Evolutionary conservation across 208 protist species (phyloP).

Genomic region (Acanthamoeba royreba): DNA sequence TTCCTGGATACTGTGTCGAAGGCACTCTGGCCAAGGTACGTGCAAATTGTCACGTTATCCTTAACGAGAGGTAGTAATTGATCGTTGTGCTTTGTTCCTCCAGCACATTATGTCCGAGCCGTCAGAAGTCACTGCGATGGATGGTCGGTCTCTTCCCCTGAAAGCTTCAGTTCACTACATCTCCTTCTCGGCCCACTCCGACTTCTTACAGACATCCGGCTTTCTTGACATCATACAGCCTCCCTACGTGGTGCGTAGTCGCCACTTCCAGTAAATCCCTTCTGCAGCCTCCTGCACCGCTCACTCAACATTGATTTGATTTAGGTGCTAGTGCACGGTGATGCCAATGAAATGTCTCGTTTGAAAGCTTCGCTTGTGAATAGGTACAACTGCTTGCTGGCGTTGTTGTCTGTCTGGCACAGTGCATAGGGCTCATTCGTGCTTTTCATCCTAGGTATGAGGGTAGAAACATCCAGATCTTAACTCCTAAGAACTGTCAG

Average conservation of each 20-base stretch:
- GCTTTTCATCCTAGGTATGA: too few species aligned
- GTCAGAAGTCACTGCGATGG: conserved; percentile 58
- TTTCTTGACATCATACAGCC: conserved; percentile 74
- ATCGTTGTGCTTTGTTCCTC: neutral
- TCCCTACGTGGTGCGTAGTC: conserved; percentile 80
- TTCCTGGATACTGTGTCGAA: conserved; percentile 96
- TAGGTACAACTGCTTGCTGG: too few species aligned
- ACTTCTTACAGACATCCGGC: conserved; percentile 84
- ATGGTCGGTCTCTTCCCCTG: conserved; percentile 88
- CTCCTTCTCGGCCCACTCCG: conserved; percentile 97
- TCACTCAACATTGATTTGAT: too few species aligned
- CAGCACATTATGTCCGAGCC: conserved; percentile 87
- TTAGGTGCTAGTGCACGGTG: conserved; percentile 96
- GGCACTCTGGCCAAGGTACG: conserved; percentile 94
- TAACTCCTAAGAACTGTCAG: conserved; percentile 92
- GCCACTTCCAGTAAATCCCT: too few species aligned
- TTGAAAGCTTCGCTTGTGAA: conserved; percentile 88
- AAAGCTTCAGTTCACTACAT: conserved; percentile 92
- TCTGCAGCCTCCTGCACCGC: too few species aligned
- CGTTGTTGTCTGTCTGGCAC: conserved; percentile 76
- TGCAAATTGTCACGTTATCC: too few species aligned
- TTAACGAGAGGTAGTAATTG: too few species aligned
- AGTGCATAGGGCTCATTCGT: neutral
- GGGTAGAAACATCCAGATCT: conserved; percentile 77
- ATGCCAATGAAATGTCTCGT: conserved; percentile 90